These are phyloP conservation scores for Colletotrichum liaoningense DNA, from an alignment of 2,329 filamentous ascomycete species.

Conservation along the genomic window DNA sequence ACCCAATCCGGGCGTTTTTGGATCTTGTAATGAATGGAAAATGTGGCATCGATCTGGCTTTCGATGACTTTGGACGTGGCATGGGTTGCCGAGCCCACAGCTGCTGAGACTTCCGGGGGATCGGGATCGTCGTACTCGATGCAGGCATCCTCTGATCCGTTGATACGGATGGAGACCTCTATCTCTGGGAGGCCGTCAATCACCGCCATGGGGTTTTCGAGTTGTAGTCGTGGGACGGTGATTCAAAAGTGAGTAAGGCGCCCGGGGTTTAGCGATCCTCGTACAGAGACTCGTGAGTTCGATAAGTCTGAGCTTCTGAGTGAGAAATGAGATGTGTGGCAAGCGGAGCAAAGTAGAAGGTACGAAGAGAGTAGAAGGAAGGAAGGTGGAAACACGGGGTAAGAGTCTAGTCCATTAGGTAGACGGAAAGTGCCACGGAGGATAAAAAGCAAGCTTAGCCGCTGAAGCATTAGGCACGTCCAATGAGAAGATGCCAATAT, in stretches of 20 bases:
- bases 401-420: too few relatives aligned
- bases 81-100: neutral
- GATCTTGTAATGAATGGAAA: neutral
- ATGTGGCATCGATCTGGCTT: neutral
- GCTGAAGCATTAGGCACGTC: too few relatives aligned
- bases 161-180: neutral
- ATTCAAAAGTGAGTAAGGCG: neutral
- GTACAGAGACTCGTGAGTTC: too few relatives aligned
- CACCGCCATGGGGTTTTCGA: neutral
- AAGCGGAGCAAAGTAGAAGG: too few relatives aligned
- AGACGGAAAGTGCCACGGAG: too few relatives aligned
- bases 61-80: slow-evolving; percentile 5
- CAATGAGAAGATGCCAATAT: too few relatives aligned
- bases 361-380: too few relatives aligned
- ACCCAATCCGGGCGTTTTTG: neutral
- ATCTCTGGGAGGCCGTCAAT: slow-evolving; percentile 14
- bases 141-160: neutral
- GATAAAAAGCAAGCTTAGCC: too few relatives aligned
- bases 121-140: slow-evolving; percentile 7
- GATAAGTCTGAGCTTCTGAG: too few relatives aligned
- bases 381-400: too few relatives aligned
- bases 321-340: too few relatives aligned
- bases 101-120: neutral
- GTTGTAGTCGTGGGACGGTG: neutral
- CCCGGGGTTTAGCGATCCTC: too few relatives aligned